Conservation (phyloP, 78 protist genomes). For the Dictyostelium firmibasis region DNA sequence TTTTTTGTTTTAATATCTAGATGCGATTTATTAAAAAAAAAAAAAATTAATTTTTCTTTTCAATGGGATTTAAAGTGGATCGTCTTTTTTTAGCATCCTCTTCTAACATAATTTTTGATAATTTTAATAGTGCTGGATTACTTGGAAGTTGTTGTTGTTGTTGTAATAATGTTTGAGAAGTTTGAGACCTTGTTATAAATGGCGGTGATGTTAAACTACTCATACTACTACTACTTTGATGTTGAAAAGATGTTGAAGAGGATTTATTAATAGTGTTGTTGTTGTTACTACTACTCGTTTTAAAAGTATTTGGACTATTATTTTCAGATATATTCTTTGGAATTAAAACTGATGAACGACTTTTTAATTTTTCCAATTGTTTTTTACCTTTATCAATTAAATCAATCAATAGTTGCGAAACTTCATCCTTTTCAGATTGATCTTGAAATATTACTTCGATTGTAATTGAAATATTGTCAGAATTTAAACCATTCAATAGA, state of each 20-base stretch:
- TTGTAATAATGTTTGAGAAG: background rate
- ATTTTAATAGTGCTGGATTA: background rate
- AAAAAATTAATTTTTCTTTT: background rate
- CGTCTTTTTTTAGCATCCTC: conserved; percentile 23
- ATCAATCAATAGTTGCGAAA: background rate
- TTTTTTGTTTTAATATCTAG: no score
- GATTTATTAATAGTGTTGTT: background rate
- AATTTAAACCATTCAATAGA: background rate
- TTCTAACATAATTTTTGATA: conserved; percentile 25
- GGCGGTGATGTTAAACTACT: background rate
- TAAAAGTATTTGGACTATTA: background rate
- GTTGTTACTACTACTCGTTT: background rate
- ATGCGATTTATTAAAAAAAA: no score
- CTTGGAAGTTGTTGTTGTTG: background rate
- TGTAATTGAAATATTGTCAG: background rate
- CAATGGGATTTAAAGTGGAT: conserved; percentile 7
- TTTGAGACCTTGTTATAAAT: background rate
- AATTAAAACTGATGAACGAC: background rate
- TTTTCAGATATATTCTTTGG: background rate
- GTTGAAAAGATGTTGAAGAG: background rate
- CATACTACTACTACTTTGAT: background rate
- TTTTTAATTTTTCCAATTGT: conserved; percentile 5
- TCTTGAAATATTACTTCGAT: background rate
- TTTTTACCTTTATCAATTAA: background rate
- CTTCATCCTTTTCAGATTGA: background rate